Base-by-base conservation (phyloP, 768 basidiomycete species). In the Agaricus blazei region DNA sequence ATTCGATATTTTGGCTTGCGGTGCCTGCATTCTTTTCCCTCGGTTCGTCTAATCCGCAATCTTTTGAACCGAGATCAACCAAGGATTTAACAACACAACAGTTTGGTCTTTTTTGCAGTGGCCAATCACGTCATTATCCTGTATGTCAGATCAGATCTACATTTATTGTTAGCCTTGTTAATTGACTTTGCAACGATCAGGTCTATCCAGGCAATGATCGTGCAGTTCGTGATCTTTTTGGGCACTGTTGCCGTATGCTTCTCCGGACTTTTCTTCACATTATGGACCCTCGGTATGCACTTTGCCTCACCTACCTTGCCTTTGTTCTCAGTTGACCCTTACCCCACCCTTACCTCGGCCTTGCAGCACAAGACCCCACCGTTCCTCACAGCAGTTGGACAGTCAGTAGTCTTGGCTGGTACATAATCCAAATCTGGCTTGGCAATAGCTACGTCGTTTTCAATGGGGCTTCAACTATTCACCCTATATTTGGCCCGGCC, bases 401-500 rank as follows among this genome's bases (percentile, higher is more conserved):
- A 14, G 49, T 76, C 43, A 80, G 75, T 59, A 68, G 75, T 11
- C 91, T 91, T 48, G 80, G 86, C 0, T 93, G 90, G 90, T 69
- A 93, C 9, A 86, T 93, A 85, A 78, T 88, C 2, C 86, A 91
- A 56, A 90, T 93, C 29, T 92, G 90, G 89, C 90, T 92, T 58
- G 89, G 90, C 0, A 88, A 87, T 61, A 85, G 82, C 2, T 87
- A 77, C 62, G 70, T 90, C 15, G 76, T 75, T 58, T 85, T 84
- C 60, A 70, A 61, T 7, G 73, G 83, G 61, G 81, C 83, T 0
- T 68, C 77, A 43, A 82, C 77, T 58, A 85, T 86, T 61, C 85
- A 83, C 66, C 82, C 81, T 4, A 59, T 92, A 1, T 85, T 90
- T 52, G 89, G 89, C 1, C 88, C 89, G 0, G 79, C 90, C 40